Percentiles rank a stretch among this genome's conserved stretches.
Evolutionary conservation across 306 rosid genomes (phyloP).

Genomic region (Lotus japonicus): DNA sequence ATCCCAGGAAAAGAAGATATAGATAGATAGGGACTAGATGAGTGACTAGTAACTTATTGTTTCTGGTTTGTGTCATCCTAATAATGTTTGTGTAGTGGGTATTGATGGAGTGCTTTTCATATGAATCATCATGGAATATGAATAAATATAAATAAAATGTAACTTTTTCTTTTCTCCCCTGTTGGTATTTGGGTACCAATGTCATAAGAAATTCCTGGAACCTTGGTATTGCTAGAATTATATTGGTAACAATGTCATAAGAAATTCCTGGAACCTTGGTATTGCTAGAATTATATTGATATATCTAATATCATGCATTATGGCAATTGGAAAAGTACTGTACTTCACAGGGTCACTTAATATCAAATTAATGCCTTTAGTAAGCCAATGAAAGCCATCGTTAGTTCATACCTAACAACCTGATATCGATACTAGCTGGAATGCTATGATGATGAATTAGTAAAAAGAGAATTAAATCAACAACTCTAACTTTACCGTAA

Average conservation of each 20-base stretch:
- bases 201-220: neutral
- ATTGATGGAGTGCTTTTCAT: neutral
- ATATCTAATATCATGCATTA: no score
- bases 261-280: neutral
- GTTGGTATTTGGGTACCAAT: neutral
- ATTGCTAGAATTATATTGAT: no score
- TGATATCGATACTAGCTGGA: neutral
- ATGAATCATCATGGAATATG: neutral
- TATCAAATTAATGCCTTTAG: neutral
- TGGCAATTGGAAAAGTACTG: neutral
- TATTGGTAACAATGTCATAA: neutral
- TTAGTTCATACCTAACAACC: neutral
- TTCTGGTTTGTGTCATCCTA: neutral
- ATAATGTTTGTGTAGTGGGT: neutral
- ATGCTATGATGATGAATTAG: neutral
- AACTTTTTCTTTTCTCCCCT: neutral
- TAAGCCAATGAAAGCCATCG: neutral
- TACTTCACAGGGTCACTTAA: neutral
- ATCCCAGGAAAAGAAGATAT: neutral
- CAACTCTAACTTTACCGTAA: no score
- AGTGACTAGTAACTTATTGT: no score
- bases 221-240: neutral
- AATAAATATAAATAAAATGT: slow-evolving; percentile 14
- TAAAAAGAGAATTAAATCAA: neutral
- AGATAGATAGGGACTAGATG: neutral